These are phyloP conservation scores for Pinus albicaulis DNA, from an alignment of 75 land plant species.

Conservation along the genomic window DNA sequence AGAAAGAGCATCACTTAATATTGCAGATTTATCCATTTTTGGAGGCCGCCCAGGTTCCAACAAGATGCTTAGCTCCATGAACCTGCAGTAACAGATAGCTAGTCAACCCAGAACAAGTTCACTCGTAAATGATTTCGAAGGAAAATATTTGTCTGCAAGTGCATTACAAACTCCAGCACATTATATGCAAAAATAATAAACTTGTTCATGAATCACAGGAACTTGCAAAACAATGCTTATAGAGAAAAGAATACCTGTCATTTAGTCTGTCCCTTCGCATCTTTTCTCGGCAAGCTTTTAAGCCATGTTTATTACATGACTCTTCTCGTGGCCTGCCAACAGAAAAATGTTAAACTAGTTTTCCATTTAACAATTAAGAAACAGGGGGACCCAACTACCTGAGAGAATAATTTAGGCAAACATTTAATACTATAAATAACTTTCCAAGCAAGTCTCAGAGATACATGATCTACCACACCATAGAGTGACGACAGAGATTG, in stretches of 20 bases:
- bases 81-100: conserved; percentile 27
- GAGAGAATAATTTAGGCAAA: not conserved
- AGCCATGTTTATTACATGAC: conserved; percentile 43
- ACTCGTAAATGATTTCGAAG: conserved; percentile 7
- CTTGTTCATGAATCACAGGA: not conserved
- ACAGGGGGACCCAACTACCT: not conserved
- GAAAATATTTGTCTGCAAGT: not conserved
- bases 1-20: conserved; percentile 62
- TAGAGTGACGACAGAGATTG: too few relatives aligned
- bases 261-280: conserved; percentile 80
- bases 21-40: conserved; percentile 68
- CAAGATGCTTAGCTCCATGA: conserved; percentile 65
- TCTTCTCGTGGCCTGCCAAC: conserved; percentile 55
- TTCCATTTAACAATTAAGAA: not conserved
- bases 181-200: not conserved
- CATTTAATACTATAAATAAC: not conserved
- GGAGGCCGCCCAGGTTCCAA: conserved; percentile 74
- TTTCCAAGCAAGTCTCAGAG: not conserved
- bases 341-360: not conserved
- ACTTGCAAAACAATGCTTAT: not conserved
- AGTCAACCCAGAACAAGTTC: conserved; percentile 4
- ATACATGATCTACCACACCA: not conserved
- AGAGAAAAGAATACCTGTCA: conserved; percentile 50
- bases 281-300: conserved; percentile 91
- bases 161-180: not conserved